Evolutionary conservation across 2,329 filamentous ascomycete genomes (phyloP), one percentile per base, ranked within the genome.

Genomic region (Aspergillus neotritici): DNA sequence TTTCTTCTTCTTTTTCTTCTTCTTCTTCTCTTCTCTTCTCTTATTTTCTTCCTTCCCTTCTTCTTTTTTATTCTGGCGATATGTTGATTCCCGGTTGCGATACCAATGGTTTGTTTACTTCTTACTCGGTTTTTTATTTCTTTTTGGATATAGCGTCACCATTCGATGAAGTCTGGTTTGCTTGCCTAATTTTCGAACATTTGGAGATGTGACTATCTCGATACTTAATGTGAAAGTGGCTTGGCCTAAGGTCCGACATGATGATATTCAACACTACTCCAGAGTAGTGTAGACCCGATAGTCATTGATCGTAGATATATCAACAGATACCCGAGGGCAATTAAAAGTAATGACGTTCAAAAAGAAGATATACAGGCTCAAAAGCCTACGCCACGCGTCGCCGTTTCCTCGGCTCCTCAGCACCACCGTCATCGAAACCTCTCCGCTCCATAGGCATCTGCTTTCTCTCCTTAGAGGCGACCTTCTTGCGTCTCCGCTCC

Each of bases 401-500:
- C 14, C 58, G 54, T 49, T 64, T 65, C 31, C 57, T 55, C 6
- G 49, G 53, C 39, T 46, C 51, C 41, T 48, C 53, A 34, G 43
- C 41, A 31, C 50, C 40, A 40, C 51, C 50, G 44, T 43, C 48
- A 31, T 64, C 66, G 17, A 60, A 50, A 9, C 62, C 65, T 48
- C 79, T 71, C 49, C 78, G 69, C 38, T 68, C 71, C 61, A 70
- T 67, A 0, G 82, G 82, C 76, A 90, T 72, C 50, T 81, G 77
- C 71, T 81, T 94, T 72, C 86, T 86, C 76, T 97, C 93, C 73
- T 85, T 91, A 8, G 80, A 75, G 1, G 86, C 81, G 41, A 87
- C 74, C 83, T 95, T 96, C 83, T 95, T 96, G 67, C 88, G 74
- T 70, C 85, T 82, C 63, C 87, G 77, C 75, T 94, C 88, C 58